A percentile compares a stretch with the other conserved stretches of the same genome.
Conservation (phyloP, 352 stramenopile genomes). For the Phytophthora aleatoria region DNA sequence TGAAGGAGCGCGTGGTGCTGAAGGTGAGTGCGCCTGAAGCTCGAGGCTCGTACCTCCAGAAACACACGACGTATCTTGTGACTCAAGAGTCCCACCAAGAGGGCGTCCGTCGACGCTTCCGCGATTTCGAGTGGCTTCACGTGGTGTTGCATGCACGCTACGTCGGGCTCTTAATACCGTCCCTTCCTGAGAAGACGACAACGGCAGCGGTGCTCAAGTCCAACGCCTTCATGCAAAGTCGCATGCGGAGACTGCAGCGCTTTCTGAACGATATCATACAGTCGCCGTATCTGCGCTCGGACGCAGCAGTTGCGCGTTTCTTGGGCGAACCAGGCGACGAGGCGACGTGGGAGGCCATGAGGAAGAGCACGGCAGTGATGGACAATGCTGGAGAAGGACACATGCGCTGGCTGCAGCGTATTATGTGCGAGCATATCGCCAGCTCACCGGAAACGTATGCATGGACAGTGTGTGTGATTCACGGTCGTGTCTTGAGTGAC, state of each 20-base stretch:
- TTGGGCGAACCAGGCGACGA: slow-evolving; percentile 47
- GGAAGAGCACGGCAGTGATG: slow-evolving; percentile 57
- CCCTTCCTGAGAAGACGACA: slow-evolving; percentile 70
- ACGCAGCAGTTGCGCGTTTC: slow-evolving; percentile 59
- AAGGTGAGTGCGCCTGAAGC: slow-evolving; percentile 61
- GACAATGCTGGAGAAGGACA: slow-evolving; percentile 67
- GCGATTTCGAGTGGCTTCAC: slow-evolving; percentile 81
- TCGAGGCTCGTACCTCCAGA: slow-evolving; percentile 67
- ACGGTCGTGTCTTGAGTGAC: no score
- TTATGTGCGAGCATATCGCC: slow-evolving; percentile 41
- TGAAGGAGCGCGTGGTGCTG: slow-evolving; percentile 29
- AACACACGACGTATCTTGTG: slow-evolving; percentile 75
- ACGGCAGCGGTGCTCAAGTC: slow-evolving; percentile 44
- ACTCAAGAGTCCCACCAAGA: slow-evolving; percentile 35
- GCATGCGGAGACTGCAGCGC: slow-evolving; percentile 58
- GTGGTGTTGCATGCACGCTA: slow-evolving; percentile 62
- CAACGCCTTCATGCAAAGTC: slow-evolving; percentile 61
- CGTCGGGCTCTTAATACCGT: slow-evolving; percentile 67
- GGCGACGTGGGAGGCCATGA: slow-evolving; percentile 58
- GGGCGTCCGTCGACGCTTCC: slow-evolving; percentile 63
- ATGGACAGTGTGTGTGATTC: neutral
- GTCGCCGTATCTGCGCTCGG: slow-evolving; percentile 64
- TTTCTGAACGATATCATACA: slow-evolving; percentile 63
- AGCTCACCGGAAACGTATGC: slow-evolving; percentile 46
- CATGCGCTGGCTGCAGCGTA: slow-evolving; percentile 70